A percentile compares a stretch with the other conserved stretches of the same genome.
Conservation (phyloP, 2,329 filamentous ascomycete species). For the Aspergillus japonicus region DNA sequence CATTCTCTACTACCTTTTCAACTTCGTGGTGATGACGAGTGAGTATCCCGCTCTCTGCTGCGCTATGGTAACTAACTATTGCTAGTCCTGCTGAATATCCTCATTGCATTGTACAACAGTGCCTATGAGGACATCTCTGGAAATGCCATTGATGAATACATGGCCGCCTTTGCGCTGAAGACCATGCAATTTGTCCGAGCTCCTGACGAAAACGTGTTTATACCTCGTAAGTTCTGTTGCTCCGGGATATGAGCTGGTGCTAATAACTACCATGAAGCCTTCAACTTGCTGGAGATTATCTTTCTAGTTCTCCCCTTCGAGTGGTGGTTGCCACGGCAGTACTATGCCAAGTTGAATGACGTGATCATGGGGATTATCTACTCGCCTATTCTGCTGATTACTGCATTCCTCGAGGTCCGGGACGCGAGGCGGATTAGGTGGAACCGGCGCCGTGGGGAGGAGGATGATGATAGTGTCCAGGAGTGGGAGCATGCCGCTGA, state of each 20-base stretch:
- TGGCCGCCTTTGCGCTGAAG: slow-evolving; percentile 89
- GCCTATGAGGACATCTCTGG: slow-evolving; percentile 94
- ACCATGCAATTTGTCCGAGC: slow-evolving; percentile 96
- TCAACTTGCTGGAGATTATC: slow-evolving; percentile 90
- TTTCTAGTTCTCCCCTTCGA: slow-evolving; percentile 77
- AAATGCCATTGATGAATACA: slow-evolving; percentile 90
- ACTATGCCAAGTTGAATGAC: slow-evolving; percentile 83
- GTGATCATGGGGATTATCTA: slow-evolving; percentile 84
- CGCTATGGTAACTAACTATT: slow-evolving; percentile 10
- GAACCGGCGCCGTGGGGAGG: slow-evolving; percentile 78
- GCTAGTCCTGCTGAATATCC: slow-evolving; percentile 79
- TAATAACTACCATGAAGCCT: slow-evolving; percentile 47
- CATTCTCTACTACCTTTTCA: slow-evolving; percentile 96
- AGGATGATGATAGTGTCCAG: slow-evolving; percentile 82
- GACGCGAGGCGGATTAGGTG: slow-evolving; percentile 65
- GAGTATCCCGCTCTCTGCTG: slow-evolving; percentile 18
- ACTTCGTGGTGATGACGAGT: slow-evolving; percentile 89
- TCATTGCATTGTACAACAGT: slow-evolving; percentile 95
- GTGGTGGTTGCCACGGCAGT: slow-evolving; percentile 82
- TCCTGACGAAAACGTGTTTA: slow-evolving; percentile 97
- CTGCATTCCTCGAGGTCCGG: slow-evolving; percentile 68
- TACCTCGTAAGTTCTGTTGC: slow-evolving; percentile 59
- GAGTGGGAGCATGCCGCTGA: slow-evolving; percentile 84
- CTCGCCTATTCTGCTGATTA: slow-evolving; percentile 75
- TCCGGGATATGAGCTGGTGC: not conserved